Evolutionary conservation across 768 basidiomycete genomes (phyloP).

Genomic region (Leucosporidium yakuticum): DNA sequence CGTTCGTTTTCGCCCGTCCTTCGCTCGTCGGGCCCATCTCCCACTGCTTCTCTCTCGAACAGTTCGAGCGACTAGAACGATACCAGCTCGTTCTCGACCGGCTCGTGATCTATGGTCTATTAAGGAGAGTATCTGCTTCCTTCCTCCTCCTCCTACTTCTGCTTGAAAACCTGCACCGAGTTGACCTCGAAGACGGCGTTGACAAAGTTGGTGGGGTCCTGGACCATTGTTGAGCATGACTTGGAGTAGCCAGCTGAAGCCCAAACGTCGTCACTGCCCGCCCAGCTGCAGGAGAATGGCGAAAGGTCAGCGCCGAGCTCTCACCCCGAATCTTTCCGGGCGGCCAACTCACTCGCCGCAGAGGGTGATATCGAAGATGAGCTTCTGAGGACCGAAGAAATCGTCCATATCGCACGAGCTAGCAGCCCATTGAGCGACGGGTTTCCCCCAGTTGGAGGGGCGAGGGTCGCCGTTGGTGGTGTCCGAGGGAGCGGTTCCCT

Average conservation of each 20-base stretch:
- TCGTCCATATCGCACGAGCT: slow-evolving; percentile 38
- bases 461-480: slow-evolving; percentile 51
- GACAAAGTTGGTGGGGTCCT: slow-evolving; percentile 49
- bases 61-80: too few species aligned
- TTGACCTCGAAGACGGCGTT: slow-evolving; percentile 68
- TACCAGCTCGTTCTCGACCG: too few species aligned
- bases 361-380: slow-evolving; percentile 34
- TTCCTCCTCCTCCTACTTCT: too few species aligned
- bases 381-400: slow-evolving; percentile 41
- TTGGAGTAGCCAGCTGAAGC: not conserved
- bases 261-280: too few species aligned
- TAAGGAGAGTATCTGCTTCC: too few species aligned
- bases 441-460: slow-evolving; percentile 49
- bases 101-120: too few species aligned
- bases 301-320: not conserved
- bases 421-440: slow-evolving; percentile 59
- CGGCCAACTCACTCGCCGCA: slow-evolving; percentile 45
- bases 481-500: slow-evolving; percentile 9
- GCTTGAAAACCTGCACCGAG: slow-evolving; percentile 54
- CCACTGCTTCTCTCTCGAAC: too few species aligned
- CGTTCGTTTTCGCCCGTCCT: too few species aligned
- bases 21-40: too few species aligned
- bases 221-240: slow-evolving; percentile 10
- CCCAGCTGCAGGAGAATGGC: too few species aligned
- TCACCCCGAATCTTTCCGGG: not conserved